Base-by-base conservation (phyloP, 371 early-diverging fungal genomes). In the Rhizopus delemar region DNA sequence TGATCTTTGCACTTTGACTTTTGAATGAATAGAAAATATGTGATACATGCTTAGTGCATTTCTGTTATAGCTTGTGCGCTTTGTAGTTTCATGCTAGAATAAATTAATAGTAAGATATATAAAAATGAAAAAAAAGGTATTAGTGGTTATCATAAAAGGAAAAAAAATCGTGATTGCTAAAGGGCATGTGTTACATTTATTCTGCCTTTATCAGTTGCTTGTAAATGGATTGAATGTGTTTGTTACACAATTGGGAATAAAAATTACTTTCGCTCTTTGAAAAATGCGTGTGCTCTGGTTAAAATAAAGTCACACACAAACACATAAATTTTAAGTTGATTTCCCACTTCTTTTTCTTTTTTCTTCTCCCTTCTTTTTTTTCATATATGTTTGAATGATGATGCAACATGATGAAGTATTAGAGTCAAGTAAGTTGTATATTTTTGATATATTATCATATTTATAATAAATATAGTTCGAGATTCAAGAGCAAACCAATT, bases 401-500 rank as follows among this genome's bases (percentile, higher is more conserved):
- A 60, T 41, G 41, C 60, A 60, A 41, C 53, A 48, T 43, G 53
- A 60, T 16, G 55, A 53, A 15, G 32, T 48, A 41, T 38, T 54
- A 41, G 60, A 60, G 38, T 48, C 55, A 54, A 60, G 60, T 60
- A 54, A 60, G 59, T 35, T 28, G 9, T n/a, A 9, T 11, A 46
- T 13, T 4, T 31, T n/a, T 46, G 31, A 43, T 9, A 32, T 13
- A 43, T 11, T 8, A 13, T 33, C 3, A 22, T 39, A 8, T 39
- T 28, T 3, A 38, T 28, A 28, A 35, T 29, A 52, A 11, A 28
- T 5, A 38, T 55, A 70, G 72, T 71, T 52, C 68, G 74, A 66
- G 74, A 74, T 56, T 58, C 66, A 16, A 63, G 75, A 66, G 80
- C 77, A 48, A 66, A 55, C 15, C 71, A 73, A 57, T 63, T 77